These are phyloP conservation scores for Microcera coccophila DNA, from an alignment of 2,329 filamentous ascomycete genomes.

Conservation along the genomic window DNA sequence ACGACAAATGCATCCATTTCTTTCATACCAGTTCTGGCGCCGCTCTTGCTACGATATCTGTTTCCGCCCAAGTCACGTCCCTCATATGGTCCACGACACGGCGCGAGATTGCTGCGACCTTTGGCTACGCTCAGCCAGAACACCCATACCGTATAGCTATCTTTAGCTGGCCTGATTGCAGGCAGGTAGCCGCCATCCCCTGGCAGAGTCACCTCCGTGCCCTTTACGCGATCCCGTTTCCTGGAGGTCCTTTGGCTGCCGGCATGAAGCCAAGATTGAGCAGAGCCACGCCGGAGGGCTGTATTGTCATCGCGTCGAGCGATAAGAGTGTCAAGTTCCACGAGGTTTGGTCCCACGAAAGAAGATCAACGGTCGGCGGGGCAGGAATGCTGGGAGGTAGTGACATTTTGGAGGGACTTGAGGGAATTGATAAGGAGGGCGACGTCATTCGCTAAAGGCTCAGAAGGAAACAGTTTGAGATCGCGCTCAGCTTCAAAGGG, in stretches of 20 bases:
- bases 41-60: constrained; percentile 83
- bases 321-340: constrained; percentile 94
- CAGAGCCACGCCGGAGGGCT: constrained; percentile 41
- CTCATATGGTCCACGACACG: constrained; percentile 84
- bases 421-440: constrained; percentile 73
- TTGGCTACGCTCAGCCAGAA: constrained; percentile 88
- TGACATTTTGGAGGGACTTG: constrained; percentile 76
- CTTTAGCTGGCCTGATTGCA: constrained; percentile 91
- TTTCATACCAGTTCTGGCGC: constrained; percentile 83
- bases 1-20: constrained; percentile 94
- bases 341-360: constrained; percentile 77
- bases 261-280: constrained; percentile 22
- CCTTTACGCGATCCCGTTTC: constrained; percentile 83
- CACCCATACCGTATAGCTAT: constrained; percentile 87
- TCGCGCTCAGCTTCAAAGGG: not conserved
- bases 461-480: constrained; percentile 1
- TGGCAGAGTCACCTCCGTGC: constrained; percentile 78
- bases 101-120: constrained; percentile 86
- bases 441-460: constrained; percentile 64
- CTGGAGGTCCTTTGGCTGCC: constrained; percentile 42
- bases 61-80: constrained; percentile 88
- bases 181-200: constrained; percentile 77
- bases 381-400: constrained; percentile 72
- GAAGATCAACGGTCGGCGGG: constrained; percentile 49
- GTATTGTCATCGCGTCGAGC: constrained; percentile 86